phyloP scores from a whole-genome alignment of 192 early-diverging fungal genomes.

The Obelidium mucronatum region DNA sequence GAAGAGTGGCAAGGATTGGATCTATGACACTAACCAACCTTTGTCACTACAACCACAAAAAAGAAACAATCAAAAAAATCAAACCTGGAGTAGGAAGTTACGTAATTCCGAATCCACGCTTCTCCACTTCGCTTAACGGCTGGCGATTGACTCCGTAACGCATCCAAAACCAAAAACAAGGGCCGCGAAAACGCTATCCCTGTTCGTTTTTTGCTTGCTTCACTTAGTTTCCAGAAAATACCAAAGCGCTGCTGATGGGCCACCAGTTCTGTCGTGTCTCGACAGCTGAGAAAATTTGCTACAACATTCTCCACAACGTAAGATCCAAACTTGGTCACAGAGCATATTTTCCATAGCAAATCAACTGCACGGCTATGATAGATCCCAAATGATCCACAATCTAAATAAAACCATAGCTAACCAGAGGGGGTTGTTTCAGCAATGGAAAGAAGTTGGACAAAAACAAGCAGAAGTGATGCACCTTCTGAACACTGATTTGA shows the following conservation, averaged over 20 bases:
- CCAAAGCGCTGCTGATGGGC: constrained; percentile 69
- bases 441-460: not conserved
- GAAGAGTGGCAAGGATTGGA: constrained; percentile 57
- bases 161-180: constrained; percentile 82
- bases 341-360: constrained; percentile 71
- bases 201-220: constrained; percentile 46
- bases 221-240: constrained; percentile 67
- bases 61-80: not conserved
- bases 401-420: constrained; percentile 74
- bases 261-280: constrained; percentile 40
- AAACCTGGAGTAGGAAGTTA: constrained; percentile 61
- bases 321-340: constrained; percentile 45
- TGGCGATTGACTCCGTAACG: constrained; percentile 61
- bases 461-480: not conserved
- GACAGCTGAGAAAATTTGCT: constrained; percentile 33
- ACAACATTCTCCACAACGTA: constrained; percentile 72
- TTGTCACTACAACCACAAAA: constrained; percentile 6
- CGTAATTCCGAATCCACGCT: constrained; percentile 73
- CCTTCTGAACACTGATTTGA: constrained; percentile 15
- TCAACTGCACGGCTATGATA: constrained; percentile 70
- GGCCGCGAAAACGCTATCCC: constrained; percentile 71
- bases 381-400: constrained; percentile 52
- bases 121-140: constrained; percentile 68
- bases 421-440: not conserved
- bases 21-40: constrained; percentile 56